Percentiles rank a stretch among this genome's conserved stretches.
These are phyloP conservation scores for sweet orange (Citrus sinensis) DNA, from an alignment of 345 rosid genomes.

Conservation along the genomic window DNA sequence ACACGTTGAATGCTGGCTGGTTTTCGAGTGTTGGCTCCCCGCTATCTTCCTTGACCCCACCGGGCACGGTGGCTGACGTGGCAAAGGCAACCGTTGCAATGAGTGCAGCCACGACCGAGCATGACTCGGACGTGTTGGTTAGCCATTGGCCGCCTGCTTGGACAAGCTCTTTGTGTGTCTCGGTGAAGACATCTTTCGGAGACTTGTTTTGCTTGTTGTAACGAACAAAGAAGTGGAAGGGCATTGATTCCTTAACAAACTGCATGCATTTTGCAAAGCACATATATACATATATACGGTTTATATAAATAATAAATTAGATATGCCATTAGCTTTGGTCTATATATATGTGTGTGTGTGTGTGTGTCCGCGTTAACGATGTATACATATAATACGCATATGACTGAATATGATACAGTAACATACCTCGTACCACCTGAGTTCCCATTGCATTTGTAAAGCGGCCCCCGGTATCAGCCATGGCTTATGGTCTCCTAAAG, in stretches of 20 bases:
- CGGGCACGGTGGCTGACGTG: conserved; percentile 41
- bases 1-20: conserved; percentile 33
- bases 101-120: conserved; percentile 56
- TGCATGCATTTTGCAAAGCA: conserved; percentile 5
- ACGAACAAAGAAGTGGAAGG: conserved; percentile 25
- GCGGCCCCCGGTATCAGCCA: conserved; percentile 56
- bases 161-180: conserved; percentile 31
- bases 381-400: not conserved
- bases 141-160: conserved; percentile 46
- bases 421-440: conserved; percentile 57
- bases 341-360: no score
- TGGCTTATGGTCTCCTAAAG: conserved; percentile 37
- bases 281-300: no score
- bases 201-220: conserved; percentile 27
- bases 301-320: not conserved
- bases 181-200: conserved; percentile 35
- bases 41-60: conserved; percentile 16
- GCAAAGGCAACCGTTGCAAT: conserved; percentile 56
- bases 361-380: no score
- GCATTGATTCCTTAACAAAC: conserved; percentile 48
- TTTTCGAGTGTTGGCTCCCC: conserved; percentile 30
- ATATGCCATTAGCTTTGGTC: not conserved
- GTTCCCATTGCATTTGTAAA: conserved; percentile 65
- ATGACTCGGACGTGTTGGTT: conserved; percentile 42
- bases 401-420: not conserved